Evolutionary conservation across 108 stramenopile species (phyloP).

Genomic region (Heterococcus sp.): DNA sequence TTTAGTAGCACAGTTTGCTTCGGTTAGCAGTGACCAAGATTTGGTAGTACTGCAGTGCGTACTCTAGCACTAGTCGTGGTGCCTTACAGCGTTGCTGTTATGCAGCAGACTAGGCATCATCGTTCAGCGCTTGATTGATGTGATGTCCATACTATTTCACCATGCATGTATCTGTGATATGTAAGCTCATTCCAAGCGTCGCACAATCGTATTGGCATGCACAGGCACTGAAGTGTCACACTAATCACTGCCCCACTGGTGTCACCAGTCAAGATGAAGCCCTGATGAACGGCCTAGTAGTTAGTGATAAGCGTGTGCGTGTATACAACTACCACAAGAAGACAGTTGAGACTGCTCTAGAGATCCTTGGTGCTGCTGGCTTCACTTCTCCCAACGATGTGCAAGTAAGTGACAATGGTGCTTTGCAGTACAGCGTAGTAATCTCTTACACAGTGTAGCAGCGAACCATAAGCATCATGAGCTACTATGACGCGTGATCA

Average conservation of each 20-base stretch:
- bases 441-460: not conserved
- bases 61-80: too few relatives aligned
- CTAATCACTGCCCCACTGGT: slow-evolving; percentile 82
- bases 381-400: slow-evolving; percentile 6
- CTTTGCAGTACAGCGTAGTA: not conserved
- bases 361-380: slow-evolving; percentile 73
- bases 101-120: too few relatives aligned
- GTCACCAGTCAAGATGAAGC: slow-evolving; percentile 72
- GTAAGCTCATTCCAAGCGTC: too few relatives aligned
- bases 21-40: too few relatives aligned
- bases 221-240: slow-evolving; percentile 78
- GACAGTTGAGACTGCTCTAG: slow-evolving; percentile 67
- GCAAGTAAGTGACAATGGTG: not conserved
- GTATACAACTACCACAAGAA: slow-evolving; percentile 69
- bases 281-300: slow-evolving; percentile 63
- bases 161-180: too few relatives aligned
- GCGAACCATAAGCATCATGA: not conserved
- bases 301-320: slow-evolving; percentile 61
- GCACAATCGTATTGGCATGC: too few relatives aligned
- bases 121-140: too few relatives aligned
- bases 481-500: not conserved
- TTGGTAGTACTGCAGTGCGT: too few relatives aligned
- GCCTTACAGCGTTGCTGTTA: too few relatives aligned
- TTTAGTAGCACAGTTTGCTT: too few relatives aligned
- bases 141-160: too few relatives aligned